Conservation (phyloP, 2,329 filamentous ascomycete species). For the Botrytis sinoallii region DNA sequence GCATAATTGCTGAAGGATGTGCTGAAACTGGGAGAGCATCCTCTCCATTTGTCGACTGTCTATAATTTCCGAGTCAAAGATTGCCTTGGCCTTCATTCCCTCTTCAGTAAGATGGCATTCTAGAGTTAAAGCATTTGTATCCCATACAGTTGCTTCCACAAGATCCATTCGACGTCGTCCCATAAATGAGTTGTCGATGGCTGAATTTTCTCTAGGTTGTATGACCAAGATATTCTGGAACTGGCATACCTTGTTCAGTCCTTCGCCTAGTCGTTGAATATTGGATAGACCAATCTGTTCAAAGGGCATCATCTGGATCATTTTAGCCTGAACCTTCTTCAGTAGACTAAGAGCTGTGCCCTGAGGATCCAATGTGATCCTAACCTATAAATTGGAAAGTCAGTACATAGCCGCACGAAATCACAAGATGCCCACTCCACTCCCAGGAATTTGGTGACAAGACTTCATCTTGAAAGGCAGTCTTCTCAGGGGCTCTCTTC, state of each 20-base stretch:
- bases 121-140: conserved; percentile 5
- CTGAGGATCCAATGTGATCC: background rate
- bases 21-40: conserved; percentile 10
- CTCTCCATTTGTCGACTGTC: background rate
- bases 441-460: background rate
- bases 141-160: conserved; percentile 2
- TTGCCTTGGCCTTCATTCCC: conserved; percentile 11
- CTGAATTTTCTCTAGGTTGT: conserved; percentile 20
- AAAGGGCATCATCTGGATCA: conserved; percentile 42
- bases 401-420: background rate
- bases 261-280: conserved; percentile 25
- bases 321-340: conserved; percentile 5
- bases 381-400: background rate
- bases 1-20: background rate
- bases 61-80: conserved; percentile 5
- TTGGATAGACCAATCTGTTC: conserved; percentile 43
- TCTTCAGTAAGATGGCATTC: background rate
- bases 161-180: background rate
- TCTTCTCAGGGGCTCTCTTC: background rate
- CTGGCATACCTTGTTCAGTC: conserved; percentile 23
- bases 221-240: conserved; percentile 30
- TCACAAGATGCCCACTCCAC: background rate
- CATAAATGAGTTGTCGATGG: conserved; percentile 1
- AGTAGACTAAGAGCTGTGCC: background rate
- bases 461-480: background rate